Percentiles rank a stretch among this genome's conserved stretches.
These are phyloP conservation scores for Yamadazyma aaseri DNA, from an alignment of 1,139 yeast species.

Conservation along the genomic window DNA sequence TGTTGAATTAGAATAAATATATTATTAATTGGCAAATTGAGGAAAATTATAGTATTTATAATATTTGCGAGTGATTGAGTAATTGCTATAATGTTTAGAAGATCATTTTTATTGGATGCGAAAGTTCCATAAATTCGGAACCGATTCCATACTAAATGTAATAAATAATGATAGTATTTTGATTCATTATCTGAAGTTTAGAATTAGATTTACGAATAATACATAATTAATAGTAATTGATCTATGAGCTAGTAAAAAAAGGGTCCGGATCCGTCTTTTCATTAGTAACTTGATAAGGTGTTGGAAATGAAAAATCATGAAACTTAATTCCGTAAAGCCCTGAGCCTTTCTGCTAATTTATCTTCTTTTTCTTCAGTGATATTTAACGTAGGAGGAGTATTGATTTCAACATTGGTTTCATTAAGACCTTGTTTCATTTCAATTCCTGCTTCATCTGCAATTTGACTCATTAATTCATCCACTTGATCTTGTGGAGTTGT, in stretches of 20 bases:
- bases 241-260: neutral
- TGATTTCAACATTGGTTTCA: conserved; percentile 50
- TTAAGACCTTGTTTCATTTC: conserved; percentile 82
- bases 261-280: neutral
- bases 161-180: too few species aligned
- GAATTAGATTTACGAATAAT: too few species aligned
- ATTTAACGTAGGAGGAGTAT: conserved; percentile 39
- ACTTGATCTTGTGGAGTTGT: conserved; percentile 95
- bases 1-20: too few species aligned
- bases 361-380: conserved; percentile 80
- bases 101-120: too few species aligned
- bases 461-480: conserved; percentile 84
- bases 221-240: too few species aligned
- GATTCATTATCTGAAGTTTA: too few species aligned
- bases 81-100: too few species aligned
- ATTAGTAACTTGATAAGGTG: neutral
- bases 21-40: too few species aligned
- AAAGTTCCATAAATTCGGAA: too few species aligned
- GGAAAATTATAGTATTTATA: neutral
- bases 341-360: conserved; percentile 76
- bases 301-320: neutral
- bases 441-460: conserved; percentile 97
- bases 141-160: too few species aligned
- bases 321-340: conserved; percentile 56
- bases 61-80: too few species aligned